Evolutionary conservation across 305 asterid genomes (phyloP).

Genomic region (Solanum hybrid): DNA sequence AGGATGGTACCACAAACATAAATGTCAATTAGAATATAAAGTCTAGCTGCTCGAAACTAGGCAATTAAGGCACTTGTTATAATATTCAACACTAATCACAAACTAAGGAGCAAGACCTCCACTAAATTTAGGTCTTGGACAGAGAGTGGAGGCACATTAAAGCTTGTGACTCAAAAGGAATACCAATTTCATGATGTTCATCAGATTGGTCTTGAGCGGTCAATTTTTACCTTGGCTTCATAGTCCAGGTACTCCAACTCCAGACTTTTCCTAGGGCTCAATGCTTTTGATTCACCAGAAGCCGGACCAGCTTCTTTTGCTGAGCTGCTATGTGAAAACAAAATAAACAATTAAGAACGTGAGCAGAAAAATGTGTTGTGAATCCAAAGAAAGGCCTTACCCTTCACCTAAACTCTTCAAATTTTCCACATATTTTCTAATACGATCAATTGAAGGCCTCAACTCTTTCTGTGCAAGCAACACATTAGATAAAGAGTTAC

Average conservation of each 20-base stretch:
- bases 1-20: background rate
- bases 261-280: conserved; percentile 60
- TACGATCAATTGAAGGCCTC: conserved; percentile 66
- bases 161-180: background rate
- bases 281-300: conserved; percentile 26
- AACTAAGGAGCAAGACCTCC: background rate
- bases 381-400: conserved; percentile 23
- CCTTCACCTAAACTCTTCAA: conserved; percentile 64
- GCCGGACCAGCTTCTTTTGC: conserved; percentile 22
- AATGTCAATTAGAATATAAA: background rate
- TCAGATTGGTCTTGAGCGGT: background rate
- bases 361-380: background rate
- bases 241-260: conserved; percentile 87
- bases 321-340: conserved; percentile 27
- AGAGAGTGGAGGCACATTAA: background rate
- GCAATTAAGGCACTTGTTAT: background rate
- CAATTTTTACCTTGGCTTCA: conserved; percentile 68
- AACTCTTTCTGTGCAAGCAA: conserved; percentile 61
- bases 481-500: background rate
- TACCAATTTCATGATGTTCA: background rate
- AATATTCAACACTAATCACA: background rate
- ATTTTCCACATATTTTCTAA: conserved; percentile 72
- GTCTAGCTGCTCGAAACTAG: background rate
- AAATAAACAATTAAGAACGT: background rate
- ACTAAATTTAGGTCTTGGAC: background rate